A percentile compares a stretch with the other conserved stretches of the same genome.
phyloP scores from a whole-genome alignment of 2,329 filamentous ascomycete genomes.

The Neonectria hederae region DNA sequence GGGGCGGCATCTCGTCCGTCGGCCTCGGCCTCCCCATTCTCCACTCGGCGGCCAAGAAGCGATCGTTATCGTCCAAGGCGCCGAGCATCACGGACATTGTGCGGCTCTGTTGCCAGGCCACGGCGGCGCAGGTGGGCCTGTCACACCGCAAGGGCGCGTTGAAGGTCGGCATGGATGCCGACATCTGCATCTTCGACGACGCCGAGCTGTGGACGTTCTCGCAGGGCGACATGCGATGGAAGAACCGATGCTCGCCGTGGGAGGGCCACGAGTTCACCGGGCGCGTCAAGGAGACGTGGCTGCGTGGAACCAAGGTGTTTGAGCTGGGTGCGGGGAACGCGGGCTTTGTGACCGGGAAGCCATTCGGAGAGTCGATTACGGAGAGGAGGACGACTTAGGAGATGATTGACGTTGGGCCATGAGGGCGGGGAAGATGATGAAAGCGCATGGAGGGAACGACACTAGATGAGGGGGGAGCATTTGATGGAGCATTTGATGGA shows the following conservation, averaged over 20 bases:
- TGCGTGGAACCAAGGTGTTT: conserved; percentile 81
- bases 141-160: conserved; percentile 80
- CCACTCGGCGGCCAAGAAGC: conserved; percentile 77
- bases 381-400: conserved; percentile 63
- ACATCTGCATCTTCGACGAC: conserved; percentile 93
- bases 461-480: not conserved
- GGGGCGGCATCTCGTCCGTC: conserved; percentile 95
- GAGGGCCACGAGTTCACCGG: conserved; percentile 82
- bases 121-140: conserved; percentile 87
- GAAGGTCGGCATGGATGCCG: conserved; percentile 83
- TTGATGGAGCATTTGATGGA: not conserved
- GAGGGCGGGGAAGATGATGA: not conserved
- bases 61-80: conserved; percentile 59
- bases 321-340: conserved; percentile 64
- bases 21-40: conserved; percentile 92
- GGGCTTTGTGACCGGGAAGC: conserved; percentile 60
- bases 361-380: conserved; percentile 65
- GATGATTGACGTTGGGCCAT: not conserved
- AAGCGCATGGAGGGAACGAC: not conserved
- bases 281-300: conserved; percentile 85
- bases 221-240: conserved; percentile 87
- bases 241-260: conserved; percentile 92
- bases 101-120: conserved; percentile 85
- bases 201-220: conserved; percentile 78
- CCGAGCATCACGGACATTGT: conserved; percentile 80